Percentiles rank a stretch among this genome's conserved stretches.
Evolutionary conservation across 768 basidiomycete species (phyloP).

Genomic region (Trametes sanguinea): DNA sequence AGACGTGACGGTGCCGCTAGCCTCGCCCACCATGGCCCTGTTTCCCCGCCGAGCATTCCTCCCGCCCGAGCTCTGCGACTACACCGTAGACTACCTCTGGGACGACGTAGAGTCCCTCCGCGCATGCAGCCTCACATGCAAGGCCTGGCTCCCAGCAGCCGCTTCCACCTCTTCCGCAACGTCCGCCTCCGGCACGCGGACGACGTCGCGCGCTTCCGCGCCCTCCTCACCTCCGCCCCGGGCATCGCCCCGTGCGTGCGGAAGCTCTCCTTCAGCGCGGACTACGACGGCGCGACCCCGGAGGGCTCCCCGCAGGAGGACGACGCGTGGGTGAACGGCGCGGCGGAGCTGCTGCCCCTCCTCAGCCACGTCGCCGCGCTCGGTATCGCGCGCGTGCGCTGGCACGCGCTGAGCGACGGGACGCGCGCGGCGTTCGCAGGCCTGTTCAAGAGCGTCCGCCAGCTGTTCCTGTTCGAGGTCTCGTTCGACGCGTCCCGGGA

Average conservation of each 20-base stretch:
- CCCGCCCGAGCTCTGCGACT: constrained; percentile 32
- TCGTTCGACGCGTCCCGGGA: constrained; percentile 30
- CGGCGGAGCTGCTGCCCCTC: constrained; percentile 21
- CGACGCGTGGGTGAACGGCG: constrained; percentile 27
- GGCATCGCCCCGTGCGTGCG: constrained; percentile 27
- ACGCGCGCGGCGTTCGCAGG: constrained; percentile 27
- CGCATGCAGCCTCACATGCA: constrained; percentile 30
- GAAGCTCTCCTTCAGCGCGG: constrained; percentile 28
- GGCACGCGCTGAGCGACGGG: constrained; percentile 25
- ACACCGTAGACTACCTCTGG: constrained; percentile 34
- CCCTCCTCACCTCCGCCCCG: constrained; percentile 22
- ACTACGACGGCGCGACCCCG: constrained; percentile 20
- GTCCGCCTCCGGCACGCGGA: constrained; percentile 26
- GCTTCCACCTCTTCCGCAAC: constrained; percentile 32
- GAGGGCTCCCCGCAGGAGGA: constrained; percentile 24
- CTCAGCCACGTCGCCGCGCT: constrained; percentile 26
- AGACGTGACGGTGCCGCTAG: not conserved
- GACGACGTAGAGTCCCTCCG: constrained; percentile 30
- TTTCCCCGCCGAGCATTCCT: constrained; percentile 15
- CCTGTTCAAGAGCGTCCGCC: constrained; percentile 22
- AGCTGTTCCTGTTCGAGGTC: constrained; percentile 33
- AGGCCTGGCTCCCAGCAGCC: constrained; percentile 29
- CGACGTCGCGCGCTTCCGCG: constrained; percentile 23
- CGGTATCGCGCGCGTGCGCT: constrained; percentile 29
- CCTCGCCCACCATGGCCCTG: not conserved